A percentile compares a stretch with the other conserved stretches of the same genome.
phyloP scores from a whole-genome alignment of 2,329 filamentous ascomycete genomes.

The Basipetospora chlamydospora region DNA sequence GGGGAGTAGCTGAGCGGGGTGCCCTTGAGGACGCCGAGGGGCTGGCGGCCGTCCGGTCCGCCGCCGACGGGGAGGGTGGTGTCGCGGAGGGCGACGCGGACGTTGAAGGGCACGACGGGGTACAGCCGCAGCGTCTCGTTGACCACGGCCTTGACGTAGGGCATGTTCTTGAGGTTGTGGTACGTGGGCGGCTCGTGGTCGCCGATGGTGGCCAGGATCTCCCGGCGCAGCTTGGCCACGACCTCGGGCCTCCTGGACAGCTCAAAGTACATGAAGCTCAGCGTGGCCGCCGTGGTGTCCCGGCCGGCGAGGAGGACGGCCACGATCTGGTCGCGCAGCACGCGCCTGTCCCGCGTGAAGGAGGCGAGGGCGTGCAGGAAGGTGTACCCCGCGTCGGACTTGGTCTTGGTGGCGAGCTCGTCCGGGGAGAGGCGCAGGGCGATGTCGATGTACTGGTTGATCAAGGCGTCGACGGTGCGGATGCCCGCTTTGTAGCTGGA shows the following conservation, averaged over 20 bases:
- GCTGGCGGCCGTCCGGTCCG: constrained; percentile 44
- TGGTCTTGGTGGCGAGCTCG: constrained; percentile 60
- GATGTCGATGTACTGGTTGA: constrained; percentile 63
- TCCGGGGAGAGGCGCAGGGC: constrained; percentile 53
- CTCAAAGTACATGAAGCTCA: constrained; percentile 76
- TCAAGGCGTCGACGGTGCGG: constrained; percentile 57
- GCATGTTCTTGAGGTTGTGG: constrained; percentile 73
- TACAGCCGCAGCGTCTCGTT: constrained; percentile 69
- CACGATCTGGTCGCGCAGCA: constrained; percentile 74
- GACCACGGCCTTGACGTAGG: constrained; percentile 59
- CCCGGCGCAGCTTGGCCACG: constrained; percentile 52
- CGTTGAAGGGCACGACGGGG: constrained; percentile 66
- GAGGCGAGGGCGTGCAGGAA: constrained; percentile 75
- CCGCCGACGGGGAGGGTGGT: constrained; percentile 62
- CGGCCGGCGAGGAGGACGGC: constrained; percentile 71
- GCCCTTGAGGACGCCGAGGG: constrained; percentile 52
- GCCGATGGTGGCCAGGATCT: constrained; percentile 58
- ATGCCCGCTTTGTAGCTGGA: constrained; percentile 49
- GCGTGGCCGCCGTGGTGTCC: constrained; percentile 72
- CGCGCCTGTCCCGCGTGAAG: constrained; percentile 57
- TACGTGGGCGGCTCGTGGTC: constrained; percentile 51
- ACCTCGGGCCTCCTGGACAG: constrained; percentile 55
- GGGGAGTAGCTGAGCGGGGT: constrained; percentile 52
- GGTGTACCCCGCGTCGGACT: constrained; percentile 57
- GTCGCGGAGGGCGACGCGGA: constrained; percentile 55